A percentile compares a stretch with the other conserved stretches of the same genome.
These are phyloP conservation scores for Xylariaceae sp. DNA, from an alignment of 2,329 filamentous ascomycete genomes.

Conservation along the genomic window DNA sequence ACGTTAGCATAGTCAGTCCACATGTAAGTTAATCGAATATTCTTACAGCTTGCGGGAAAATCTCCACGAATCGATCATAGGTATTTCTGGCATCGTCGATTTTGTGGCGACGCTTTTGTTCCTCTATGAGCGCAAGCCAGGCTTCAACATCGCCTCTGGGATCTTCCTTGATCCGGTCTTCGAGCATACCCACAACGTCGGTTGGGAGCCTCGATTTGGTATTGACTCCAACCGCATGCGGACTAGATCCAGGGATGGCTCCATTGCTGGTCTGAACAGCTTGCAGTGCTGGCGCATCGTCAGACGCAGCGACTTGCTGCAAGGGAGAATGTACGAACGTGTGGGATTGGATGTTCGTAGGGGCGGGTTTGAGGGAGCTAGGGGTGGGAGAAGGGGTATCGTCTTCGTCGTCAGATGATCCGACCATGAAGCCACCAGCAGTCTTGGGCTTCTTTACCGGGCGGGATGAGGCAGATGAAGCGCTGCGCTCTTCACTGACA, in stretches of 20 bases:
- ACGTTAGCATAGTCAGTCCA: slow-evolving; percentile 31
- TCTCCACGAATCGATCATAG: slow-evolving; percentile 80
- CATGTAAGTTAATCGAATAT: too few species aligned
- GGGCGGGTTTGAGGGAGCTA: slow-evolving; percentile 23
- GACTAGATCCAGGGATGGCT: slow-evolving; percentile 1
- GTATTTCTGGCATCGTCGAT: slow-evolving; percentile 72
- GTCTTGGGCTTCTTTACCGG: slow-evolving; percentile 54
- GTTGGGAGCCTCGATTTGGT: slow-evolving; percentile 44
- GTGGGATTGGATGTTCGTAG: slow-evolving; percentile 22
- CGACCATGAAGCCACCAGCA: slow-evolving; percentile 55
- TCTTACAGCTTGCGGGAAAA: slow-evolving; percentile 89
- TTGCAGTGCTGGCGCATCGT: slow-evolving; percentile 11
- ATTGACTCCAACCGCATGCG: slow-evolving; percentile 14
- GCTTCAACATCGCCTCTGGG: slow-evolving; percentile 88
- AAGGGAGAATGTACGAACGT: slow-evolving; percentile 24
- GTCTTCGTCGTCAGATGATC: slow-evolving; percentile 56
- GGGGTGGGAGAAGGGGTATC: slow-evolving; percentile 27
- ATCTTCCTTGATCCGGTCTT: slow-evolving; percentile 88
- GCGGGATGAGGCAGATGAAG: slow-evolving; percentile 33
- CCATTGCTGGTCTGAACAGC: slow-evolving; percentile 19
- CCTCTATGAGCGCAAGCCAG: slow-evolving; percentile 81
- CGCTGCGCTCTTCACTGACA: slow-evolving; percentile 29
- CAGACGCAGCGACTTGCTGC: slow-evolving; percentile 23
- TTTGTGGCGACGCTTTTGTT: slow-evolving; percentile 76
- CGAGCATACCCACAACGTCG: slow-evolving; percentile 73